A percentile compares a stretch with the other conserved stretches of the same genome.
Conservation (phyloP, 768 basidiomycete genomes). For the Serpula lacrymans region DNA sequence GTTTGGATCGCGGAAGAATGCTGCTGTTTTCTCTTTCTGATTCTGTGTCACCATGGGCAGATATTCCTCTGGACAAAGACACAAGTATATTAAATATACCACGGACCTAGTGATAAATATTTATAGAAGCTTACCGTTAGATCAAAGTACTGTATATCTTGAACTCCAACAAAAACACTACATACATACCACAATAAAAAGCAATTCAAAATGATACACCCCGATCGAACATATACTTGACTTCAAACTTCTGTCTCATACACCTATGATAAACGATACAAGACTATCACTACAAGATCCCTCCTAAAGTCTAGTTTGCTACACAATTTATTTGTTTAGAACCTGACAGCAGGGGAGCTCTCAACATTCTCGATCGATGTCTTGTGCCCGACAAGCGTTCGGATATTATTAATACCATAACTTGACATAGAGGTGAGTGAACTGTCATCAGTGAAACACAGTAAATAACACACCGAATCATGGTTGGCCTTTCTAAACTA, state of each 20-base stretch:
- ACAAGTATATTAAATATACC: not conserved
- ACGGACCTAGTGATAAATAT: too few relatives aligned
- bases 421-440: slow-evolving; percentile 44
- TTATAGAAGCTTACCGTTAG: too few relatives aligned
- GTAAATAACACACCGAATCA: slow-evolving; percentile 77
- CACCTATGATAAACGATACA: slow-evolving; percentile 1
- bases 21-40: slow-evolving; percentile 82
- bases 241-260: not conserved
- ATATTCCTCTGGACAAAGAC: not conserved
- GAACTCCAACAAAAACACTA: too few relatives aligned
- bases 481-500: slow-evolving; percentile 91
- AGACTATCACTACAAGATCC: too few relatives aligned
- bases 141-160: too few relatives aligned
- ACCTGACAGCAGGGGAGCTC: slow-evolving; percentile 86
- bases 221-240: slow-evolving; percentile 1
- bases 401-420: slow-evolving; percentile 96
- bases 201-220: too few relatives aligned
- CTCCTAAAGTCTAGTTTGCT: not conserved
- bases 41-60: slow-evolving; percentile 4
- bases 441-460: slow-evolving; percentile 3
- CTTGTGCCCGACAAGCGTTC: slow-evolving; percentile 96
- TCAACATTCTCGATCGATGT: slow-evolving; percentile 87
- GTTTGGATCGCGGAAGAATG: slow-evolving; percentile 80
- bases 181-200: too few relatives aligned
- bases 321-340: slow-evolving; percentile 42